Conservation (phyloP, 2,329 filamentous ascomycete species). For the Monosporascus sp. region DNA sequence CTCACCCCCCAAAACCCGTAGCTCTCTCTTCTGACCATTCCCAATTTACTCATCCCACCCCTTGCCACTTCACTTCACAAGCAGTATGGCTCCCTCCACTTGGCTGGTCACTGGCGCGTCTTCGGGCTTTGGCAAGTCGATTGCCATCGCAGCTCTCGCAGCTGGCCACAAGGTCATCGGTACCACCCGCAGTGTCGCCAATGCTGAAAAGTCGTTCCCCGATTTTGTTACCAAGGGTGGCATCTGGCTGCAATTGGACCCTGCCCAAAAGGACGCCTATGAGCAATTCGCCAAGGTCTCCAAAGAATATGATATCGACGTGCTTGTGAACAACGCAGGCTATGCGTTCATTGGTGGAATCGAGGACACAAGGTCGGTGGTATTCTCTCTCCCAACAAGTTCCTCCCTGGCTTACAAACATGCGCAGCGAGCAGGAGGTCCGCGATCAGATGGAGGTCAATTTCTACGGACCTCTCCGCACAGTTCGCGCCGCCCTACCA, state of each 20-base stretch:
- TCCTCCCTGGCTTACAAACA: neutral
- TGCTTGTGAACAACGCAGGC: conserved; percentile 17
- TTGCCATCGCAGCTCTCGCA: conserved; percentile 30
- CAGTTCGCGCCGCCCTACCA: conserved; percentile 33
- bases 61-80: too few species aligned
- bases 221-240: conserved; percentile 19
- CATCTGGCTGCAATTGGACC: conserved; percentile 20
- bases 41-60: too few species aligned
- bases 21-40: too few species aligned
- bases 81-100: neutral
- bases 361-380: conserved; percentile 21
- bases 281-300: conserved; percentile 15
- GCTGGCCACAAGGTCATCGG: conserved; percentile 38
- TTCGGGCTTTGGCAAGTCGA: conserved; percentile 34
- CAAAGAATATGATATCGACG: conserved; percentile 4
- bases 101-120: conserved; percentile 37
- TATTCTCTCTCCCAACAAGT: neutral
- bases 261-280: conserved; percentile 14
- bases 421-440: conserved; percentile 27
- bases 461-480: conserved; percentile 46
- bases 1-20: too few species aligned
- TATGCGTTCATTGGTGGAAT: conserved; percentile 24
- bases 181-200: conserved; percentile 28
- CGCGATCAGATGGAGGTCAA: conserved; percentile 44
- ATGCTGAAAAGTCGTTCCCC: conserved; percentile 9